Percentiles rank a stretch among this genome's conserved stretches.
Evolutionary conservation across 371 early-diverging fungal genomes (phyloP).

Genomic region (Apophysomyces trapeziformis): DNA sequence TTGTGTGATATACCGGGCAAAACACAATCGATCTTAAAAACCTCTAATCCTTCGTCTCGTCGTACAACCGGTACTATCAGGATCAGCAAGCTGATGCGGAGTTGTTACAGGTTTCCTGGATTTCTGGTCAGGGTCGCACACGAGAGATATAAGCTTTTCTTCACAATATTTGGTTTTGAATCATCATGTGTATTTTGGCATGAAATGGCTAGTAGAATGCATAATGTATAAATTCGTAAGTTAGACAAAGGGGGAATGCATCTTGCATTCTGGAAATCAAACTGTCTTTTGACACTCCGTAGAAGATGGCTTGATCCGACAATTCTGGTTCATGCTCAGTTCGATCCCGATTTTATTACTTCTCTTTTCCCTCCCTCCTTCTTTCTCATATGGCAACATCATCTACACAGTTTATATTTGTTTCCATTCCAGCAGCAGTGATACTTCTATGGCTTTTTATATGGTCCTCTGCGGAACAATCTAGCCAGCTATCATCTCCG

Average conservation of each 20-base stretch:
- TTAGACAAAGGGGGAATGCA: no score
- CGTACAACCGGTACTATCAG: neutral
- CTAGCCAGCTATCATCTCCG: neutral
- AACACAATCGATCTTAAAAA: no score
- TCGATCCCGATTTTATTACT: no score
- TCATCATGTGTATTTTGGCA: neutral
- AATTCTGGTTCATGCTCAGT: no score
- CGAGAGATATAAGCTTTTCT: neutral
- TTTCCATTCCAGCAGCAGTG: slow-evolving; percentile 16
- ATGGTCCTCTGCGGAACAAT: slow-evolving; percentile 16
- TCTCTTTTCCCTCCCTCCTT: slow-evolving; percentile 6
- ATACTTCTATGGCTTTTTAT: slow-evolving; percentile 22
- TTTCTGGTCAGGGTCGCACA: slow-evolving; percentile 1
- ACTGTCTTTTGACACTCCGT: no score
- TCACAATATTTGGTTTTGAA: neutral
- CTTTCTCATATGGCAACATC: neutral
- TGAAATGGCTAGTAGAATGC: neutral
- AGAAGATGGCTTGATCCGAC: no score
- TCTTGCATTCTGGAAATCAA: no score
- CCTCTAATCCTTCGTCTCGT: no score
- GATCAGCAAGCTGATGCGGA: neutral
- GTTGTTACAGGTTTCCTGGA: neutral
- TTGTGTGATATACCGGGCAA: no score
- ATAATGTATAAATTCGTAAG: no score
- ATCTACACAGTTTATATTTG: slow-evolving; percentile 2